Evolutionary conservation across 352 stramenopile species (phyloP), one percentile per base, ranked within the genome.

Genomic region (Pythium myriotylum): DNA sequence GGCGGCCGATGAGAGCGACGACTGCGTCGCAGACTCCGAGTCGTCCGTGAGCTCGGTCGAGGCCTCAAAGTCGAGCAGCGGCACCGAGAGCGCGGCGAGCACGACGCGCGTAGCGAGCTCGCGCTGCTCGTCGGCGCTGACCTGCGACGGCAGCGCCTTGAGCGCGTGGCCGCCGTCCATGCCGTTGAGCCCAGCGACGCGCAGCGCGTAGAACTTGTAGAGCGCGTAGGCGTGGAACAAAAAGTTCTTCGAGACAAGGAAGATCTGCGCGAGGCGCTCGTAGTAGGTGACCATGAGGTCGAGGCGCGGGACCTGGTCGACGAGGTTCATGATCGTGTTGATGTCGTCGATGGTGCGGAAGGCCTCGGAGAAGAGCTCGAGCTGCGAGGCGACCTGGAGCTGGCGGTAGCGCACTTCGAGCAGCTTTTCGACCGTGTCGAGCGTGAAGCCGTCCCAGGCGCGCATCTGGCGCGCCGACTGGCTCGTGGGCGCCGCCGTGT

Each of bases 311-410:
- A 92, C 82, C 60, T 92, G 81, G 61, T 94, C 84, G 22, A 89
- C 79, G 10, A 92, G 55, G 59, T 83, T 89, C 72, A 99, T 94
- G 75, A 99, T 98, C 63, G 89, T 97, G 84, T 99, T 98, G 73
- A 99, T 99, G 77, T 99, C 97, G 74, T 99, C 97, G 33, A 99
- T 97, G 14, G 97, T 99, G 52, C 97, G 91, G 80, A 99, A 99
- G 26, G 93, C 96, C 73, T 99, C 97, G 3, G 91, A 98, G 79
- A 98, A 99, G 32, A 99, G 82, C 68, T 98, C 93, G 16, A 99
- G 79, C 45, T 91, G 72, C 26, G 91, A 96, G 13, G 96, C 93
- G 7, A 97, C 96, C 74, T 99, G 93, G 22, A 99, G 80, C 73
- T 99, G 97, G 54, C 84, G 88, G 78, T 99, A 99, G 29, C 96